phyloP scores from a whole-genome alignment of 225 moss, liverwort and hornwort species.

The Pseudisothecium myosuroides region DNA sequence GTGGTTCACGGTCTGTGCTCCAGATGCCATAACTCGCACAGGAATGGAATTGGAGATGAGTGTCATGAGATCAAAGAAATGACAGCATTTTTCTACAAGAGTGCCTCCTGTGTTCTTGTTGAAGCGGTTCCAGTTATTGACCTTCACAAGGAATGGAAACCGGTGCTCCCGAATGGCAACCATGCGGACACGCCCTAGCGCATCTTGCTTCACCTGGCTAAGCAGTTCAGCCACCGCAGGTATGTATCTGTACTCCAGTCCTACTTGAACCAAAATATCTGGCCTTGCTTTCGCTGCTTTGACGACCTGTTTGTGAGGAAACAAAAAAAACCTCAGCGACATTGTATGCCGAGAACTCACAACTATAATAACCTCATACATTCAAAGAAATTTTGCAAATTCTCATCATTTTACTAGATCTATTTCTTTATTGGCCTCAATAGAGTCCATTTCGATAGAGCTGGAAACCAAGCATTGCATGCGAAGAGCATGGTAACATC shows the following conservation, averaged over 20 bases:
- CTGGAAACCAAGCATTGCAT: neutral
- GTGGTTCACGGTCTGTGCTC: slow-evolving; percentile 68
- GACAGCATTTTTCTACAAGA: slow-evolving; percentile 86
- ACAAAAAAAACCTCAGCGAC: neutral
- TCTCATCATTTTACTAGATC: neutral
- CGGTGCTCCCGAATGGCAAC: slow-evolving; percentile 79
- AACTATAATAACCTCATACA: neutral
- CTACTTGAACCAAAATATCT: slow-evolving; percentile 75
- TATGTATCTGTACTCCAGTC: slow-evolving; percentile 82
- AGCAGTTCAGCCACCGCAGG: slow-evolving; percentile 61
- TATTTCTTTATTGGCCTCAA: neutral
- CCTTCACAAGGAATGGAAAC: slow-evolving; percentile 79
- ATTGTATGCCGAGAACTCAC: neutral
- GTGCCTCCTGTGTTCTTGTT: slow-evolving; percentile 80
- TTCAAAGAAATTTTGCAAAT: neutral
- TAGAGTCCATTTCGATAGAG: neutral
- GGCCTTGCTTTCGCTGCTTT: slow-evolving; percentile 60
- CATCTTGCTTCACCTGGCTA: slow-evolving; percentile 33
- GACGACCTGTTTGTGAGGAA: slow-evolving; percentile 28
- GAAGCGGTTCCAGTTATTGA: slow-evolving; percentile 86
- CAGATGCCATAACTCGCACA: slow-evolving; percentile 83
- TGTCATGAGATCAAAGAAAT: slow-evolving; percentile 91
- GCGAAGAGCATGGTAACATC: neutral
- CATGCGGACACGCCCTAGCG: slow-evolving; percentile 59
- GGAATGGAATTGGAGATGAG: slow-evolving; percentile 49